Evolutionary conservation across 108 stramenopile genomes (phyloP).

Genomic region (Fragilariopsis cylindrus): DNA sequence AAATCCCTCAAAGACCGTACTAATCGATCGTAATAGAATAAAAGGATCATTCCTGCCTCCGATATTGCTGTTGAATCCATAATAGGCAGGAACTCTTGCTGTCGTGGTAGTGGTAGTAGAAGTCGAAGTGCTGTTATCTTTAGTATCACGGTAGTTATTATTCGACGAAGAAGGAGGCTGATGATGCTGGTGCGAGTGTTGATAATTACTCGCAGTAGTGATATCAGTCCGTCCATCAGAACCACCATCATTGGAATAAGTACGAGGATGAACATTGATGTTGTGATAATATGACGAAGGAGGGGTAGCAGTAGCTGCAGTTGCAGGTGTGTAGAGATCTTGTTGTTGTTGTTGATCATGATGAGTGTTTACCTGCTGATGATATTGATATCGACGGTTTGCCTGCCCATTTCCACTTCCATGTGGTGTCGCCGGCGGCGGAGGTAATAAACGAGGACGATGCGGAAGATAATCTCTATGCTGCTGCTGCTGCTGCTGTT

Average conservation of each 20-base stretch:
- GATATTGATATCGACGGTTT: not conserved
- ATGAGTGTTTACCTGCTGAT: not conserved
- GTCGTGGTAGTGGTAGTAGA: too few relatives aligned
- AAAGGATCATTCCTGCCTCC: constrained; percentile 28
- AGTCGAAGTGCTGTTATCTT: too few relatives aligned
- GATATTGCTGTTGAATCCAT: not conserved
- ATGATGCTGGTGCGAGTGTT: constrained; percentile 10
- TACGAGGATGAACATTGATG: too few relatives aligned
- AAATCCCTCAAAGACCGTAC: constrained; percentile 49
- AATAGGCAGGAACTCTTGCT: not conserved
- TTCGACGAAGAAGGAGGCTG: not conserved
- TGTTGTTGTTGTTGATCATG: too few relatives aligned
- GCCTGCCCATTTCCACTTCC: not conserved
- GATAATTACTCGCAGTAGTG: constrained; percentile 5
- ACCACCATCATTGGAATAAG: too few relatives aligned
- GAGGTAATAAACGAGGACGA: not conserved
- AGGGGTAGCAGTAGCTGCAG: too few relatives aligned
- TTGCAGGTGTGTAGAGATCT: too few relatives aligned
- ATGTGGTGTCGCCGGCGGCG: not conserved
- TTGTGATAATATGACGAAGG: too few relatives aligned
- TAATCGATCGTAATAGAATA: constrained; percentile 32
- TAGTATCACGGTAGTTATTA: not conserved
- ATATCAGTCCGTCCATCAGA: not conserved
- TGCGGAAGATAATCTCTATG: too few relatives aligned
- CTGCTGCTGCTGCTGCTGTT: too few relatives aligned